phyloP scores from a whole-genome alignment of 2,329 filamentous ascomycete genomes.

The Pseudovirgaria hyperparasitica region DNA sequence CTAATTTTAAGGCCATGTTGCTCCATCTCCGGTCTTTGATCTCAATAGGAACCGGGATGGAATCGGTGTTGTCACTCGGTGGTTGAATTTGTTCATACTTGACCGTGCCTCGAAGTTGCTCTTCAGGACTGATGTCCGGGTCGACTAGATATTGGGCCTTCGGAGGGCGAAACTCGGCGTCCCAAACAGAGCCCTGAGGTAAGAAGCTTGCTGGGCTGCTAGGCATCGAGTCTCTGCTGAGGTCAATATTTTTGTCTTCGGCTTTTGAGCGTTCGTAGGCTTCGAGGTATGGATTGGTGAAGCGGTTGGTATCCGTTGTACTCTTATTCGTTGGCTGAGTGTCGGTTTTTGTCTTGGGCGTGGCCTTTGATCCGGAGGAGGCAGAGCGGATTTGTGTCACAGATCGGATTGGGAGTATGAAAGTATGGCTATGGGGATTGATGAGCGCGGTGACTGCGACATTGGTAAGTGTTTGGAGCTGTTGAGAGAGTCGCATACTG shows the following conservation, averaged over 20 bases:
- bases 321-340: background rate
- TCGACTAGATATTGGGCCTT: constrained; percentile 1
- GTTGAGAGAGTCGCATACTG: constrained; percentile 14
- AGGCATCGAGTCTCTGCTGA: constrained; percentile 6
- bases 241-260: constrained; percentile 12
- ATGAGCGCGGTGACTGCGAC: constrained; percentile 5
- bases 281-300: constrained; percentile 47
- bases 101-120: constrained; percentile 10
- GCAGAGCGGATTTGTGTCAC: constrained; percentile 7
- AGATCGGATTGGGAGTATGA: constrained; percentile 1
- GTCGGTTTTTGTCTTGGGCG: background rate
- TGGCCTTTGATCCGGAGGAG: background rate
- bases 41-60: constrained; percentile 1
- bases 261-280: constrained; percentile 12
- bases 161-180: constrained; percentile 28
- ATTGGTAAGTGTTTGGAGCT: background rate
- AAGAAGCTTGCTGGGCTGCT: constrained; percentile 27
- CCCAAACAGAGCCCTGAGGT: constrained; percentile 39
- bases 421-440: constrained; percentile 5
- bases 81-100: background rate
- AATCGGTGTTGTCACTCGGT: constrained; percentile 3
- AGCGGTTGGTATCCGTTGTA: constrained; percentile 36
- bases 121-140: constrained; percentile 7
- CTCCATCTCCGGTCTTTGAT: constrained; percentile 8
- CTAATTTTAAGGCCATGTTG: constrained; percentile 50